A percentile compares a stretch with the other conserved stretches of the same genome.
These are phyloP conservation scores for Acanthamoeba quina DNA, from an alignment of 208 protist genomes.

Conservation along the genomic window DNA sequence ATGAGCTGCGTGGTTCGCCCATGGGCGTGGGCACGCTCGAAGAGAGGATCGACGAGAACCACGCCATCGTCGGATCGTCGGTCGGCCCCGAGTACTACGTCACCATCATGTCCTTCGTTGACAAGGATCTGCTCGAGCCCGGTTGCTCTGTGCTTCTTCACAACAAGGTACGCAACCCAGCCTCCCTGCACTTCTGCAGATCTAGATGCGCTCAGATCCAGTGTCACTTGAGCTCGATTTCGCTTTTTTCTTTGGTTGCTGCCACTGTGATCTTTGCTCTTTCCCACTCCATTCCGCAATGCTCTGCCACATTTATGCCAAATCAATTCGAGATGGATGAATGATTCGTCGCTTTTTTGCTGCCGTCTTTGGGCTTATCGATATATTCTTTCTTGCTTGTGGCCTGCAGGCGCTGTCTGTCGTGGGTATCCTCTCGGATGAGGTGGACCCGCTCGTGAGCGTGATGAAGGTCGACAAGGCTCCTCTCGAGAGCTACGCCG, in stretches of 20 bases:
- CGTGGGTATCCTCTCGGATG: constrained; percentile 98
- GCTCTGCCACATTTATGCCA: too few relatives aligned
- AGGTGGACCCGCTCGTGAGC: constrained; percentile 98
- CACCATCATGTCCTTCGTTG: constrained; percentile 98
- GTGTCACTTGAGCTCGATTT: neutral
- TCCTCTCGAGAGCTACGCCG: constrained; percentile 98
- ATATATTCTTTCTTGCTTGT: neutral
- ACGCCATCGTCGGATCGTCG: constrained; percentile 97
- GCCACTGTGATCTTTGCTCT: neutral
- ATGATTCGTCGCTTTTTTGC: neutral
- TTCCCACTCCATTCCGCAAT: neutral
- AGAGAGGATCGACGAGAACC: constrained; percentile 99
- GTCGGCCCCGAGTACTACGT: constrained; percentile 99
- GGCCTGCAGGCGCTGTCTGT: constrained; percentile 92
- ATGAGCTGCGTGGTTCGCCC: constrained; percentile 98
- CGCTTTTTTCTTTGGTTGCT: neutral
- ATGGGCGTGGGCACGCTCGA: constrained; percentile 98
- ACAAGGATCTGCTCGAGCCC: constrained; percentile 99
- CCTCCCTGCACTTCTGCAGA: neutral
- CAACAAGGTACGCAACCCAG: constrained; percentile 92
- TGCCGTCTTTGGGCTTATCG: neutral
- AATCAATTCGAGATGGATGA: too few relatives aligned
- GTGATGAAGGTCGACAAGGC: constrained; percentile 99
- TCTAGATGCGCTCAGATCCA: neutral
- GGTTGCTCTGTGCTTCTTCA: constrained; percentile 98